Percentiles rank a stretch among this genome's conserved stretches.
These are phyloP conservation scores for Jasminum sambac DNA, from an alignment of 257 asterid species.

Conservation along the genomic window DNA sequence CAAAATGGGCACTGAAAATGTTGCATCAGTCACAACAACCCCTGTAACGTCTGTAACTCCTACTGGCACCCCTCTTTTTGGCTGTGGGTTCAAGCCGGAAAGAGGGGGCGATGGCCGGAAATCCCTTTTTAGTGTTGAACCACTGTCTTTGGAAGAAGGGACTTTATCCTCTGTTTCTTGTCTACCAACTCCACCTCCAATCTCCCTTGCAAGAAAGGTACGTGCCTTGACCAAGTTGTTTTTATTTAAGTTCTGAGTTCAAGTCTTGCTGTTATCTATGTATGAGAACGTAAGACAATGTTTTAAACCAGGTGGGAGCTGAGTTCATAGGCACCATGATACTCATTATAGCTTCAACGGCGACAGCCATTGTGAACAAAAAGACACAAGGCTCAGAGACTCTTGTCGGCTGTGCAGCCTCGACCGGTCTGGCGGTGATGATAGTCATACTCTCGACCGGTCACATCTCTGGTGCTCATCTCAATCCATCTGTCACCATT, in stretches of 20 bases:
- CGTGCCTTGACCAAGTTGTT: neutral
- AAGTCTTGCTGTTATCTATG: neutral
- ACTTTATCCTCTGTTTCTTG: constrained; percentile 56
- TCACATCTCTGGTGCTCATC: constrained; percentile 95
- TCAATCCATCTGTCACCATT: constrained; percentile 82
- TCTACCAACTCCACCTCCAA: constrained; percentile 63
- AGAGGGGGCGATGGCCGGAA: constrained; percentile 27
- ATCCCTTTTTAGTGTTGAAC: constrained; percentile 55
- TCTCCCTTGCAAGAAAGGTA: constrained; percentile 79
- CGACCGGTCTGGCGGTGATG: constrained; percentile 89
- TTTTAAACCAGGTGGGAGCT: constrained; percentile 71
- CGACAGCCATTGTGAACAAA: constrained; percentile 73
- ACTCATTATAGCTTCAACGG: constrained; percentile 52
- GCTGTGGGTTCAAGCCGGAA: constrained; percentile 39
- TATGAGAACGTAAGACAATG: neutral
- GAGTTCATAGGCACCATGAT: constrained; percentile 82
- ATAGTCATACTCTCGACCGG: constrained; percentile 87
- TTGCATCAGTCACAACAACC: constrained; percentile 59
- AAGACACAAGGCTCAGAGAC: constrained; percentile 74
- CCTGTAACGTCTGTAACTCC: constrained; percentile 77
- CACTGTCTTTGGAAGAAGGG: constrained; percentile 73
- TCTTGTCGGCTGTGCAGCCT: constrained; percentile 65
- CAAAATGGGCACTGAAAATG: constrained; percentile 56
- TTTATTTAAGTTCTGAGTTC: neutral
- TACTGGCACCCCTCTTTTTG: constrained; percentile 59